phyloP scores from a whole-genome alignment of 306 rosid species.

The Urtica urens region DNA sequence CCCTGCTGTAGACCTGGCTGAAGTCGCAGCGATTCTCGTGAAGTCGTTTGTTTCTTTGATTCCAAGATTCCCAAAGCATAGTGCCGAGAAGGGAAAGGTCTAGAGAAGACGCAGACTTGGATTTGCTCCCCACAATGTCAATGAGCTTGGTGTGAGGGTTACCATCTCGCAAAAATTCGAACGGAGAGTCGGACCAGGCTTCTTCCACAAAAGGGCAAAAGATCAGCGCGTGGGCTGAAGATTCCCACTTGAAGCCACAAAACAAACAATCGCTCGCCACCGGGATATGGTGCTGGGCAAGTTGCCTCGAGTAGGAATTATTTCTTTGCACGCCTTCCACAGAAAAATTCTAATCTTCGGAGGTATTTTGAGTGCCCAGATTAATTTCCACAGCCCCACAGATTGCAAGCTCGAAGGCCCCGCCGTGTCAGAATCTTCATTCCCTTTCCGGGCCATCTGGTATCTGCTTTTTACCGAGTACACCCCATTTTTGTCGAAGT shows the following conservation, averaged over 20 bases:
- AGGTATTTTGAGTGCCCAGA: background rate
- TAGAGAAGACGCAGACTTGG: too few species aligned
- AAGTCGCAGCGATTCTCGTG: too few species aligned
- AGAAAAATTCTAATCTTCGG: background rate
- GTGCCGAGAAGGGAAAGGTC: too few species aligned
- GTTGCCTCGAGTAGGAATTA: background rate
- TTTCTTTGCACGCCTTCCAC: background rate
- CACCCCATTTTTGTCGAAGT: too few species aligned
- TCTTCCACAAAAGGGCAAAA: background rate
- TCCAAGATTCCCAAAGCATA: too few species aligned
- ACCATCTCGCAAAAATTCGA: background rate
- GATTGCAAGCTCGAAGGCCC: too few species aligned
- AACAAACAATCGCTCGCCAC: background rate
- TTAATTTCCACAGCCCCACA: background rate
- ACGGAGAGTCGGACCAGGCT: background rate
- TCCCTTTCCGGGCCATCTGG: too few species aligned
- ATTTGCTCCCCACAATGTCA: too few species aligned
- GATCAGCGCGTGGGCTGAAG: background rate
- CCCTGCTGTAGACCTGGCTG: too few species aligned
- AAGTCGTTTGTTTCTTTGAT: too few species aligned
- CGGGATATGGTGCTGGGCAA: background rate
- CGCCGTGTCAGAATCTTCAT: too few species aligned
- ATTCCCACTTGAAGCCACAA: background rate
- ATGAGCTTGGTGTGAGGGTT: background rate
- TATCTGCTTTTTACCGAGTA: too few species aligned